Percentiles rank a stretch among this genome's conserved stretches.
phyloP scores from a whole-genome alignment of 306 rosid species.

The Castanospermum australe region DNA sequence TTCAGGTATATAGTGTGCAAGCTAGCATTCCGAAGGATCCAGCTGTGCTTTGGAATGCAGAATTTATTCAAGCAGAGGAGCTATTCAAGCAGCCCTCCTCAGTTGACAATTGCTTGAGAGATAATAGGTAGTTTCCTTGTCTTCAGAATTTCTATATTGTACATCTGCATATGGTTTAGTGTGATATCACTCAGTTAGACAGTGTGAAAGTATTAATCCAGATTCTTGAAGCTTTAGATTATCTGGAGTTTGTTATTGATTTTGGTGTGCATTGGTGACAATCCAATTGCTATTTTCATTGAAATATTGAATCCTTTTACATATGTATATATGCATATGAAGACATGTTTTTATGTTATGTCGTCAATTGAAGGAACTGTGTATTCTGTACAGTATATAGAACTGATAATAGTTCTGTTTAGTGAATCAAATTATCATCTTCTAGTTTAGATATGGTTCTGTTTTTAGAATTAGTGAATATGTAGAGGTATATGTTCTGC shows the following conservation, averaged over 20 bases:
- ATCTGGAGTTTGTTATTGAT: conserved; percentile 7
- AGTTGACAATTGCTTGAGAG: conserved; percentile 83
- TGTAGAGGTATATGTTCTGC: no score
- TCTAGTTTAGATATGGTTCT: neutral
- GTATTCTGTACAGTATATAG: neutral
- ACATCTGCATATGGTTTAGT: neutral
- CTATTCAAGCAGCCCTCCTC: conserved; percentile 77
- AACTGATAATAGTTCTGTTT: neutral
- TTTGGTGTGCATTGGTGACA: neutral
- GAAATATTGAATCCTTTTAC: neutral
- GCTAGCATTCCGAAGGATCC: conserved; percentile 90
- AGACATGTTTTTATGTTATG: neutral
- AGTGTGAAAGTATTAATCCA: neutral
- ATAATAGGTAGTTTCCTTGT: conserved; percentile 61
- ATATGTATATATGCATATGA: neutral
- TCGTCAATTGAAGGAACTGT: neutral
- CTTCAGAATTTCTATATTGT: conserved; percentile 2
- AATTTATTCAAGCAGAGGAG: conserved; percentile 92
- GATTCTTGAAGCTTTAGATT: neutral
- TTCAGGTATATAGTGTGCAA: conserved; percentile 93
- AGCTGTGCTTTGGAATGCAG: conserved; percentile 87
- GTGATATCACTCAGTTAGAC: neutral
- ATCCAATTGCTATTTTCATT: neutral
- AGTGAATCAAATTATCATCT: neutral
- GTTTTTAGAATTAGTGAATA: neutral